Base-by-base conservation (phyloP, 176 grass and related monocot species). In the Oryza australiensis region DNA sequence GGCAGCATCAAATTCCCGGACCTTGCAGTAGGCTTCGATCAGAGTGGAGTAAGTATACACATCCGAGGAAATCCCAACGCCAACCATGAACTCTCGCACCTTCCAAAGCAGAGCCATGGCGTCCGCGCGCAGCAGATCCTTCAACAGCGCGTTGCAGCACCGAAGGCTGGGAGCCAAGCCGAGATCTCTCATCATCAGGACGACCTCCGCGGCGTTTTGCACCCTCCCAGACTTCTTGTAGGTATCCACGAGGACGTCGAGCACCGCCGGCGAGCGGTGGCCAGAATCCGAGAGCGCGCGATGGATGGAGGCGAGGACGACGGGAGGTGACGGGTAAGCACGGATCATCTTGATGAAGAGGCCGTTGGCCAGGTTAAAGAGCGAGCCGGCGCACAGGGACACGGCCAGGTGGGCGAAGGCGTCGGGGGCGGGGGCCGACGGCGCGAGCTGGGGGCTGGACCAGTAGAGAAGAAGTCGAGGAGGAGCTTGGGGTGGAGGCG, bases 401-500 rank as follows among this genome's bases (percentile, higher is more conserved):
- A 92, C 62, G 26, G 93, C 87, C 38, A 90, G 80, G 35, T 76
- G 35, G 42, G 85, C 84, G 26, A 85, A 90, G 72, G 90, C 76
- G 60, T 90, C 87, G 65, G 82, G 37, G 14, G 71, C 10, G 5
- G 70, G 73, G 23, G 59, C 63, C 49, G 79, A 49, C 16, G 87
- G 67, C 11, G 72, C 66, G 18, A 92, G 70, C 26, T 79, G 76
- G 2, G 62, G 40, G 32, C 78, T 60, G 22, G 88, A 88, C 85
- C 90, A 95, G 85, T 95, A 84, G 68, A 84, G 68, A 95, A 95
- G 90, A 95, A 95, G 48, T 95, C 88, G 4, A 92, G 68, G 15
- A 95, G 88, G 76, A 85, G 74, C 55, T 67, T 88, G 24, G 90
- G 85, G 40, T 90, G 70, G 72, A 88, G 59, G 35, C 33, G 14